Base-by-base conservation (phyloP, 1,284 basidiomycete genomes). In the Boletellus sp. region DNA sequence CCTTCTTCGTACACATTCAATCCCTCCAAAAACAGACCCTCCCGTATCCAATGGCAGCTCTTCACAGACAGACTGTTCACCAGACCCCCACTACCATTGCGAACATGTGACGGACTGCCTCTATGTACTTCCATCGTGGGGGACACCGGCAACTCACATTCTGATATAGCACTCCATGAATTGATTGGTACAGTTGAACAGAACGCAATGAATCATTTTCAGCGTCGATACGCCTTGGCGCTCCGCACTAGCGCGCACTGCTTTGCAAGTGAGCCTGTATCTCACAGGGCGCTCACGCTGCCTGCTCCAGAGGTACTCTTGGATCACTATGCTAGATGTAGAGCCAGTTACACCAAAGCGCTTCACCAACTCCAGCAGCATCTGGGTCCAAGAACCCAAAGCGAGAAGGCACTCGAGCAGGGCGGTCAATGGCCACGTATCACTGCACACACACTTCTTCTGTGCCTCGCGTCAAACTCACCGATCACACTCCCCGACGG, bases 381-480 rank as follows among this genome's bases (percentile, higher is more conserved):
- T 32, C 30, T 32, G 10, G 30, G 30, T 15, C 30, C 30, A 6
- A 32, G 30, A 32, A 15, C 30, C 0, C 12, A 13, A 32, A 13
- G 13, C 7, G 30, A 32, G 15, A 12, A 7, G 4, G 30, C 11
- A 4, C 2, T 15, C 13, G 30, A 32, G 13, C 30, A 15, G 30
- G 6, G 12, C 13, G 30, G 30, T 32, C 30, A 32, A 32, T 32
- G 30, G 30, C 55, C 30, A 32, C 6, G 30, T 6, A 32, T 32
- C 13, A 32, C 30, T 13, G 12, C 30, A 5, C 6, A 32, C 35
- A 45, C 57, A 0, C 52, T 74, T 16, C 55, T 74, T 4, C 38
- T 55, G 5, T 52, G 43, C 4, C 56, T 70, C 22, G 56, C 63
- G 1, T 63, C 59, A 15, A 56, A 51, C 3, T 56, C 50, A 1